phyloP scores from a whole-genome alignment of 2,329 filamentous ascomycete species.

The Curvularia sp. region DNA sequence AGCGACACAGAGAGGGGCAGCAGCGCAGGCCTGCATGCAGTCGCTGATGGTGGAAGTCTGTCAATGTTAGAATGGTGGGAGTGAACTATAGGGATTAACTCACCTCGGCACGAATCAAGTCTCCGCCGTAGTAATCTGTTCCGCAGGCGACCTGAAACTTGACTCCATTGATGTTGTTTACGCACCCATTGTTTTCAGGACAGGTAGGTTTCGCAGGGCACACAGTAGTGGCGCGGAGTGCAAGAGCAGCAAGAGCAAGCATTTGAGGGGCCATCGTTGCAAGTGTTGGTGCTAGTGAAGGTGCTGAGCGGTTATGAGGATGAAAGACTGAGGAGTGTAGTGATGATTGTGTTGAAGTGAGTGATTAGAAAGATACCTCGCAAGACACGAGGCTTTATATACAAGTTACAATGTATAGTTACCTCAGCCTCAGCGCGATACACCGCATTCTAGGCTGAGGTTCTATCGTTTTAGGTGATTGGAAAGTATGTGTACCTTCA shows the following conservation, averaged over 20 bases:
- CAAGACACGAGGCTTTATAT: neutral
- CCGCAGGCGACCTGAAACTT: constrained; percentile 5
- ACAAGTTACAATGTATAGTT: neutral
- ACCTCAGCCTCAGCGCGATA: neutral
- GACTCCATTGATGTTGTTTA: neutral
- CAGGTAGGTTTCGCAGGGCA: constrained; percentile 2
- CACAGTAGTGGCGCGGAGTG: neutral
- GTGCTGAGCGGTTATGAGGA: neutral
- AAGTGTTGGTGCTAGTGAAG: neutral
- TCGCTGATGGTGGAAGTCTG: neutral
- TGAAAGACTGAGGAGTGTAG: neutral
- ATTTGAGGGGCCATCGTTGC: neutral
- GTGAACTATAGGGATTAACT: neutral
- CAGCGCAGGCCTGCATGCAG: neutral
- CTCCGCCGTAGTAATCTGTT: constrained; percentile 9
- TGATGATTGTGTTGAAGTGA: neutral
- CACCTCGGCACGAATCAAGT: constrained; percentile 3
- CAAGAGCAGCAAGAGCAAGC: constrained; percentile 1
- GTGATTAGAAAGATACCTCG: neutral
- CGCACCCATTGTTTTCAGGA: constrained; percentile 1
- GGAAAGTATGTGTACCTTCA: neutral
- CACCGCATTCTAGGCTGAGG: neutral
- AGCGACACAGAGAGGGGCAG: neutral
- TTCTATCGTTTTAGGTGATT: neutral
- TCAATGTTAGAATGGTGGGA: neutral